Conservation (phyloP, 306 rosid species). For the Quercus variabilis region DNA sequence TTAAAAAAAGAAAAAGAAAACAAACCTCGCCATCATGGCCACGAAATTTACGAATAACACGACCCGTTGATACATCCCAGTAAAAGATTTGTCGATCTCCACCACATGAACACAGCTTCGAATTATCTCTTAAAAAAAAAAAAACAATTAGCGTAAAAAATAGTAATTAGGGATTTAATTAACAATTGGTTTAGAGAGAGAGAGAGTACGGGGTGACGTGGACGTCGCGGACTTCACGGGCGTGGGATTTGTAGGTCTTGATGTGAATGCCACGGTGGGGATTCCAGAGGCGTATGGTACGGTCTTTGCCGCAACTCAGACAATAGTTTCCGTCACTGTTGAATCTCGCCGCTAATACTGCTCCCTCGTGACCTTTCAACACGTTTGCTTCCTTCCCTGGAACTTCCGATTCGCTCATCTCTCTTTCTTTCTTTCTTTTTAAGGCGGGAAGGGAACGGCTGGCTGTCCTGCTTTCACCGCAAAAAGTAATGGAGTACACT, state of each 20-base stretch:
- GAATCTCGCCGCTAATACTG: constrained; percentile 79
- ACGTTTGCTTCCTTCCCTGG: constrained; percentile 59
- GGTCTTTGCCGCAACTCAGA: constrained; percentile 87
- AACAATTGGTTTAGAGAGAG: neutral
- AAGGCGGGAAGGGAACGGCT: too few relatives aligned
- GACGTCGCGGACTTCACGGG: constrained; percentile 88
- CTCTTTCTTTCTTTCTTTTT: constrained; percentile 2
- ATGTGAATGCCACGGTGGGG: constrained; percentile 94
- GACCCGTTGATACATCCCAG: constrained; percentile 88
- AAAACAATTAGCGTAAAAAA: too few relatives aligned
- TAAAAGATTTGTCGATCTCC: constrained; percentile 87
- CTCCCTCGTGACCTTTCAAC: constrained; percentile 85
- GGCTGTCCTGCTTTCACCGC: too few relatives aligned
- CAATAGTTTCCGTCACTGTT: constrained; percentile 78
- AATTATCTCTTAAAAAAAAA: constrained; percentile 53
- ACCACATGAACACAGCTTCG: constrained; percentile 82
- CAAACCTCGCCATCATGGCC: constrained; percentile 84
- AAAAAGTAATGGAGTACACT: too few relatives aligned
- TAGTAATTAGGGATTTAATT: too few relatives aligned
- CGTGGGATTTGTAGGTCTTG: constrained; percentile 89
- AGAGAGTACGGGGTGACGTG: constrained; percentile 65
- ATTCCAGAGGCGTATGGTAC: constrained; percentile 95
- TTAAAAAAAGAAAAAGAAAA: neutral
- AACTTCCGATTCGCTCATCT: constrained; percentile 57
- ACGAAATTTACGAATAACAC: constrained; percentile 83